A percentile compares a stretch with the other conserved stretches of the same genome.
phyloP scores from a whole-genome alignment of 805 yeast genomes.

The Pichia eremophila region DNA sequence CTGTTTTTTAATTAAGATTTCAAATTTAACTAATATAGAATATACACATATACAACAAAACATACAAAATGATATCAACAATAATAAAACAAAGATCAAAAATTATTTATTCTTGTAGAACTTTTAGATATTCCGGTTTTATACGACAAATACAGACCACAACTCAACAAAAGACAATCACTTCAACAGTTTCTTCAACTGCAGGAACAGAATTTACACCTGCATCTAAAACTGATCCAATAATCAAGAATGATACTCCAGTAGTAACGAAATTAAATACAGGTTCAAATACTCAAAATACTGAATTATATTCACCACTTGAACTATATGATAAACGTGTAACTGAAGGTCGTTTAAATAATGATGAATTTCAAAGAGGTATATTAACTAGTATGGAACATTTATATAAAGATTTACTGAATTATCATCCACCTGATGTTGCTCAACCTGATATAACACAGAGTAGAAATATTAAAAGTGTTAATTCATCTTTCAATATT shows the following conservation, averaged over 20 bases:
- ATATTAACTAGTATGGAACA: slow-evolving; percentile 54
- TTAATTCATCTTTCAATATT: slow-evolving; percentile 23
- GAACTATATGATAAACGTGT: slow-evolving; percentile 23
- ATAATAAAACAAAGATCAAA: no score
- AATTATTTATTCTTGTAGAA: no score
- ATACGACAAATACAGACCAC: no score
- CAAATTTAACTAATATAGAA: no score
- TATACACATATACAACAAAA: no score
- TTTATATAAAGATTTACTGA: slow-evolving; percentile 44
- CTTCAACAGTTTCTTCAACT: no score
- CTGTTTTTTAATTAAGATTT: no score
- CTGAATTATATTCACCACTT: slow-evolving; percentile 18
- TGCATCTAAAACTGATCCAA: no score
- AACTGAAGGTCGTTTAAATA: slow-evolving; percentile 39
- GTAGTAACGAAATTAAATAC: neutral
- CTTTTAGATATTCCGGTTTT: no score
- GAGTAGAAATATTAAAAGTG: neutral
- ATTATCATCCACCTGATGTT: slow-evolving; percentile 57
- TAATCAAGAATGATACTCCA: neutral
- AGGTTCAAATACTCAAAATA: neutral
- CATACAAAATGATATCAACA: no score
- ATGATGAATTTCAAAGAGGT: slow-evolving; percentile 74
- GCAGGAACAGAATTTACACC: no score
- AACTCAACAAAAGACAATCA: no score
- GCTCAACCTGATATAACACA: slow-evolving; percentile 37